Base-by-base conservation (phyloP, 129 eudicot species). In the Escallonia rubra region DNA sequence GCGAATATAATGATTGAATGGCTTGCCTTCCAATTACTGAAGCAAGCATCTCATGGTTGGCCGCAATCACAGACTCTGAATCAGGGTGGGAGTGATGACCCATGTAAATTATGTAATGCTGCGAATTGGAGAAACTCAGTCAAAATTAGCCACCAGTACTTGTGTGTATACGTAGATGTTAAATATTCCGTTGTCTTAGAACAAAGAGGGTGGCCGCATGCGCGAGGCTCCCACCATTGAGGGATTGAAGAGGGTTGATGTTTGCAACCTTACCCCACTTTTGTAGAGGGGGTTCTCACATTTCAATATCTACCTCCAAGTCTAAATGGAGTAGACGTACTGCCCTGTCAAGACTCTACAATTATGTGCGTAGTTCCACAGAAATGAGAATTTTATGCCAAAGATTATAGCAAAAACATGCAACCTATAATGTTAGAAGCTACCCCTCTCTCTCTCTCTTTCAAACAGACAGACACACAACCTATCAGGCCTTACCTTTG, bases 71-170 rank as follows among this genome's bases (percentile, higher is more conserved):
- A 16, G 87, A 76, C 39, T 81, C 76, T 59, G 76, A 76, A 67
- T 77, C 69, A 11, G 83, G 85, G 75, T 75, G 82, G 8, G 77
- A 72, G 71, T 76, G 87, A 57, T 75, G 82, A 51, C 91, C 91
- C 91, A 85, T 85, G 80, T 85, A 85, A 38, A 81, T 82, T 40
- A 85, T 76, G 85, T 81, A 85, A 76, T 85, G 91, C 91, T 81
- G 74, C 67, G 66, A 14, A 50, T 23, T 4, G 1, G 64, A 38
- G 59, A 61, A 45, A 64, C 11, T 2, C 40, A 10, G 15, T 16
- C 42, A 23, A 47, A 12, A 5, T 65, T 65, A 57, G 34, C 61
- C 67, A 63, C 45, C 57, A 52, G 9, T 52, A 7, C 57, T 7
- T n/a, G n/a, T 11, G 57, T 52, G 57, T 7, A 52, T 8, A n/a